A percentile compares a stretch with the other conserved stretches of the same genome.
These are phyloP conservation scores for Colletotrichum chlorophyti DNA, from an alignment of 2,329 filamentous ascomycete species.

Conservation along the genomic window DNA sequence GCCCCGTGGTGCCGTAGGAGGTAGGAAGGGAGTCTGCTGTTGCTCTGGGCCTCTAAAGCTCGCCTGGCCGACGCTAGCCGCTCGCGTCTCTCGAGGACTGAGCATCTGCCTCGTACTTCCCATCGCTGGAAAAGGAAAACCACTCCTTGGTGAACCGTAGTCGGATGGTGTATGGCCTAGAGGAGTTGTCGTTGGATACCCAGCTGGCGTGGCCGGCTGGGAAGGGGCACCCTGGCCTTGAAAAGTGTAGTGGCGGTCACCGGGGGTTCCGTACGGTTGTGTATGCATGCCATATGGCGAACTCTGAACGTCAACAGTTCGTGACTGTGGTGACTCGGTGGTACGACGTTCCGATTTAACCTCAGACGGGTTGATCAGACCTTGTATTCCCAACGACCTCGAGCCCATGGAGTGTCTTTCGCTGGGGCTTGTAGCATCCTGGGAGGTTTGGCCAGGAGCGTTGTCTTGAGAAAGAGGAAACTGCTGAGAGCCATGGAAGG, in stretches of 20 bases:
- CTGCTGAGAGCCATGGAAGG: constrained; percentile 7
- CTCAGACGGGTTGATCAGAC: constrained; percentile 46
- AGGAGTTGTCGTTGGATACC: constrained; percentile 32
- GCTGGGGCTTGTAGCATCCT: constrained; percentile 23
- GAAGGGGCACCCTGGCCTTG: constrained; percentile 40
- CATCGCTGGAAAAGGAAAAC: constrained; percentile 39
- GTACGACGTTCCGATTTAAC: constrained; percentile 32
- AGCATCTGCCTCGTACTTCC: constrained; percentile 37
- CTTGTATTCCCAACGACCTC: constrained; percentile 42
- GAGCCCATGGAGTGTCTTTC: constrained; percentile 12
- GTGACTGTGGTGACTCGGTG: constrained; percentile 27
- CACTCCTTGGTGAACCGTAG: constrained; percentile 38
- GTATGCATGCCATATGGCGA: constrained; percentile 30
- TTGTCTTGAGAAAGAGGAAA: constrained; percentile 29
- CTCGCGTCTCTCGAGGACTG: constrained; percentile 40
- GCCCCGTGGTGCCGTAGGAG: constrained; percentile 31
- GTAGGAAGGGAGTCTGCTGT: constrained; percentile 35
- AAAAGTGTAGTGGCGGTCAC: constrained; percentile 31
- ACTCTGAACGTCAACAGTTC: constrained; percentile 31
- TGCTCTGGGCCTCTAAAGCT: constrained; percentile 34
- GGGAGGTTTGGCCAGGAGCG: constrained; percentile 33
- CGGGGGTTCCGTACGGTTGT: constrained; percentile 32
- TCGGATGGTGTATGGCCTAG: constrained; percentile 39
- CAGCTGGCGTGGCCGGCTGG: constrained; percentile 41
- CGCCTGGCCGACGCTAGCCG: constrained; percentile 37